Percentiles rank a stretch among this genome's conserved stretches.
phyloP scores from a whole-genome alignment of 2,329 filamentous ascomycete genomes.

The Ploettnerulaceae sp. region DNA sequence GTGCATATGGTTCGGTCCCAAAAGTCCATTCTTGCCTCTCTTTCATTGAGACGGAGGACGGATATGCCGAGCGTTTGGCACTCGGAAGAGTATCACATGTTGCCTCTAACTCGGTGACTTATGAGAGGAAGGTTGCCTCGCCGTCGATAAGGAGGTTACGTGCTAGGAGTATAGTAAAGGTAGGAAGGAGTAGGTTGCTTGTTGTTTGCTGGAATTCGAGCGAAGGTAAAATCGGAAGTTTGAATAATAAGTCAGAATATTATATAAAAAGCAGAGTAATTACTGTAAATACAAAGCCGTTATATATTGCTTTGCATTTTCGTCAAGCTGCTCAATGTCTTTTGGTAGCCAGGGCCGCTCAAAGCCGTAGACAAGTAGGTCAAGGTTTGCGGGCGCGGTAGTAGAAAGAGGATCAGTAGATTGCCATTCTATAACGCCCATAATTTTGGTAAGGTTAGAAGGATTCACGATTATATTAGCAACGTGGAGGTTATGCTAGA shows the following conservation, averaged over 20 bases:
- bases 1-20: too few species aligned
- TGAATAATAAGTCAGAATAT: constrained; percentile 1
- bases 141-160: constrained; percentile 16
- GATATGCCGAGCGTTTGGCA: constrained; percentile 10
- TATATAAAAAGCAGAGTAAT: constrained; percentile 15
- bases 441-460: not conserved
- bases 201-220: constrained; percentile 18
- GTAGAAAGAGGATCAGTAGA: constrained; percentile 1
- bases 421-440: constrained; percentile 2
- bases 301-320: constrained; percentile 27
- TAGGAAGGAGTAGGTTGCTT: constrained; percentile 9
- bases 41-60: constrained; percentile 11
- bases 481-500: constrained; percentile 1
- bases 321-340: constrained; percentile 36
- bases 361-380: not conserved
- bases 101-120: constrained; percentile 10
- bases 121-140: constrained; percentile 15
- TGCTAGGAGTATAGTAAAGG: too few species aligned
- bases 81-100: constrained; percentile 12
- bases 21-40: constrained; percentile 11
- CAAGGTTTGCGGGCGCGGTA: not conserved
- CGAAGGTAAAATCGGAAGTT: constrained; percentile 13
- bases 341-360: constrained; percentile 17
- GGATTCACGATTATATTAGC: constrained; percentile 3
- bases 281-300: constrained; percentile 11